These are phyloP conservation scores for Chamaenerion angustifolium DNA, from an alignment of 345 rosid genomes.

Conservation along the genomic window DNA sequence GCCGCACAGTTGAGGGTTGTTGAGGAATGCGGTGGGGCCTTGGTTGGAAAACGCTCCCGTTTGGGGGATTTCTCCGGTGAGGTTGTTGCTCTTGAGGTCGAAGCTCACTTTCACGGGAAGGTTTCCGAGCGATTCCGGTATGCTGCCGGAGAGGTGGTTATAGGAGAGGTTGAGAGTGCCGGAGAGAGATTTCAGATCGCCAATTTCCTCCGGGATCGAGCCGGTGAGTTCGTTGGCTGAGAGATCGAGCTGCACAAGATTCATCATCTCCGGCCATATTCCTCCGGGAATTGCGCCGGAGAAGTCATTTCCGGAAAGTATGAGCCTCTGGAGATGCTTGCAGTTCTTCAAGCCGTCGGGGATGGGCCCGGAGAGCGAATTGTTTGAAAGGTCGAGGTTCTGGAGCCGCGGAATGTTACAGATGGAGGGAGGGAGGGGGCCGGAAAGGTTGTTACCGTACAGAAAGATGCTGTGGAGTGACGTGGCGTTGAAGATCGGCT, in stretches of 20 bases:
- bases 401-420: constrained; percentile 67
- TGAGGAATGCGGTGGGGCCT: constrained; percentile 93
- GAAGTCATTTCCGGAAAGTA: constrained; percentile 48
- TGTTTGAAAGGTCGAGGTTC: constrained; percentile 71
- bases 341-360: constrained; percentile 45
- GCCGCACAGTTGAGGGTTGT: constrained; percentile 67
- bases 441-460: constrained; percentile 74
- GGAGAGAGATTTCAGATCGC: constrained; percentile 59
- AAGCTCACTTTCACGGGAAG: constrained; percentile 79
- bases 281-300: constrained; percentile 59
- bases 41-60: constrained; percentile 85
- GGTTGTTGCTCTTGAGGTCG: constrained; percentile 66
- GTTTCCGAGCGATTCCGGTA: constrained; percentile 67
- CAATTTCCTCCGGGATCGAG: constrained; percentile 52
- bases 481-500: constrained; percentile 73
- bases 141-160: constrained; percentile 59
- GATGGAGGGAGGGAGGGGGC: constrained; percentile 59
- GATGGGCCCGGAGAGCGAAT: constrained; percentile 62
- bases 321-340: constrained; percentile 65
- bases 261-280: constrained; percentile 66
- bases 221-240: constrained; percentile 59
- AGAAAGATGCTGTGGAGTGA: constrained; percentile 76
- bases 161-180: constrained; percentile 70
- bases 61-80: constrained; percentile 84
- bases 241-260: constrained; percentile 69